Evolutionary conservation across 805 yeast genomes (phyloP).

Genomic region (Nakazawaea wickerhamii): DNA sequence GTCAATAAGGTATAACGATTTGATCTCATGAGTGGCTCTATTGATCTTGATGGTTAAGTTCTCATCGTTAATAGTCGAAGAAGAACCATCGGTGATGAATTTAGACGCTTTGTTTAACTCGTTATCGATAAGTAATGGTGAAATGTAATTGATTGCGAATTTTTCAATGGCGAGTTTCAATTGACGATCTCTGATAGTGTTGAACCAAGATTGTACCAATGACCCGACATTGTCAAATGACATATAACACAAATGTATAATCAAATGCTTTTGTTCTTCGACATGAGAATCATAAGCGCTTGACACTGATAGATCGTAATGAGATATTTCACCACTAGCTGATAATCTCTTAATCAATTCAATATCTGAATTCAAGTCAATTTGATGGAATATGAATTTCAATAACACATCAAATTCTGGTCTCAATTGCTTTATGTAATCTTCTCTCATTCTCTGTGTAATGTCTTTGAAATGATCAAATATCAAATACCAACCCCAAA

Average conservation of each 20-base stretch:
- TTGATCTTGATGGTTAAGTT: constrained; percentile 58
- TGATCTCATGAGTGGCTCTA: constrained; percentile 58
- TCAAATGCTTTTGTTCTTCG: constrained; percentile 33
- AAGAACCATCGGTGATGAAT: constrained; percentile 26
- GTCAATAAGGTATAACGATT: constrained; percentile 70
- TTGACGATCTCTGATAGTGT: constrained; percentile 62
- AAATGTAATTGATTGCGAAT: constrained; percentile 54
- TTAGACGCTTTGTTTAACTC: constrained; percentile 48
- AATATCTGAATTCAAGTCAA: constrained; percentile 31
- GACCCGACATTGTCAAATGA: constrained; percentile 50
- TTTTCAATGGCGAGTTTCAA: constrained; percentile 54
- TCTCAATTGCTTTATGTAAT: constrained; percentile 55
- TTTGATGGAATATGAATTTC: constrained; percentile 46
- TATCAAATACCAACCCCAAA: constrained; percentile 67
- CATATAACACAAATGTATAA: constrained; percentile 47
- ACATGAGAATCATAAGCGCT: constrained; percentile 22
- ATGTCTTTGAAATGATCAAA: constrained; percentile 58
- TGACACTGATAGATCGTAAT: constrained; percentile 18
- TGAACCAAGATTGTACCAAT: constrained; percentile 62
- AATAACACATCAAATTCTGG: constrained; percentile 40
- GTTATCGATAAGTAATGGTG: constrained; percentile 55
- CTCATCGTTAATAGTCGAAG: constrained; percentile 26
- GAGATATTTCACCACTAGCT: constrained; percentile 1
- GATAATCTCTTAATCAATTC: constrained; percentile 7
- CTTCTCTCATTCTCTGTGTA: constrained; percentile 56